Percentiles rank a stretch among this genome's conserved stretches.
Conservation (phyloP, 495 filamentous ascomycete species). For the Talaromyces borbonicus region DNA sequence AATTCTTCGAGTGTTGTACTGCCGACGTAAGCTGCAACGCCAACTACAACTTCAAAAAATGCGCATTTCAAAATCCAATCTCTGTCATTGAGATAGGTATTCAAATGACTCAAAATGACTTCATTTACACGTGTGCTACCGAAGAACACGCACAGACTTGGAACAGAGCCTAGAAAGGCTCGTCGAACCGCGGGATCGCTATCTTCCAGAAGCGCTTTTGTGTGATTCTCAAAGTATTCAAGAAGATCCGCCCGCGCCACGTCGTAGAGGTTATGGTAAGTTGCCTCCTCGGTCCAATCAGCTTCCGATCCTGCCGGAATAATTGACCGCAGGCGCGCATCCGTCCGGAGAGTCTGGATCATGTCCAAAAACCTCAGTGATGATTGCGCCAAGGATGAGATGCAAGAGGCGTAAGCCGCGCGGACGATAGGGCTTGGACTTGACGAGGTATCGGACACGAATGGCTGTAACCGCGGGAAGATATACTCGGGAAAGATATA, state of each 20-base stretch:
- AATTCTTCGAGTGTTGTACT: constrained; percentile 86
- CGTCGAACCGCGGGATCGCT: constrained; percentile 77
- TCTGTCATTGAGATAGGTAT: constrained; percentile 93
- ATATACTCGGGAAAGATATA: constrained; percentile 95
- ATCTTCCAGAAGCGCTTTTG: constrained; percentile 83
- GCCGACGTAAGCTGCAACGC: constrained; percentile 84
- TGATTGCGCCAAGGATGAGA: constrained; percentile 85
- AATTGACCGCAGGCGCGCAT: constrained; percentile 66
- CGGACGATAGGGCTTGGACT: constrained; percentile 62
- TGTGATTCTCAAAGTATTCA: constrained; percentile 73
- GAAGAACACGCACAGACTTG: constrained; percentile 90
- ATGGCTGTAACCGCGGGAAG: constrained; percentile 67
- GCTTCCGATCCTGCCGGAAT: constrained; percentile 57
- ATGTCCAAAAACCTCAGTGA: constrained; percentile 80
- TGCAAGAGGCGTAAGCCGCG: constrained; percentile 83
- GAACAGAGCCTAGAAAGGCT: constrained; percentile 88
- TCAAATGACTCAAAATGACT: constrained; percentile 87
- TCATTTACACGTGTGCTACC: constrained; percentile 83
- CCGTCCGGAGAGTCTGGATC: constrained; percentile 77
- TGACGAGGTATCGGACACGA: constrained; percentile 46
- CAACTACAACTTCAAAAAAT: constrained; percentile 92
- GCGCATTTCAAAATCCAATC: constrained; percentile 97
- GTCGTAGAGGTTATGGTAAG: constrained; percentile 76
- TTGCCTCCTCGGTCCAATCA: constrained; percentile 58
- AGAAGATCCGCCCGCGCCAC: constrained; percentile 66